A percentile compares a stretch with the other conserved stretches of the same genome.
phyloP scores from a whole-genome alignment of 2,329 filamentous ascomycete species.

The Aspergillus floridensis region DNA sequence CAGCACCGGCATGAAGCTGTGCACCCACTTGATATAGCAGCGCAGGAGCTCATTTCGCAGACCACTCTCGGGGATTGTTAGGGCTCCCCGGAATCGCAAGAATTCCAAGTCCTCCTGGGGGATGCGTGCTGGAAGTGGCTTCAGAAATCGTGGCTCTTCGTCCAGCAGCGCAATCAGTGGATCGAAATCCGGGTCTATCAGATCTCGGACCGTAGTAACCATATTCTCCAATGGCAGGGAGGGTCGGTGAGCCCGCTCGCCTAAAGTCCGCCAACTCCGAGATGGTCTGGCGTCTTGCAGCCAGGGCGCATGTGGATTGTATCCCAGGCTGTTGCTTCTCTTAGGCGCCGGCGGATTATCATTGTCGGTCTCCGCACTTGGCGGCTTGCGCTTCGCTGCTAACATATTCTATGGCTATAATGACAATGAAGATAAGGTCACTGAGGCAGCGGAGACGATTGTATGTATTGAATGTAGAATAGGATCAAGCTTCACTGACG shows the following conservation, averaged over 20 bases:
- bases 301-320: slow-evolving; percentile 34
- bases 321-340: slow-evolving; percentile 26
- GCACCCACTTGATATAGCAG: slow-evolving; percentile 79
- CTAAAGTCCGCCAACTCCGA: slow-evolving; percentile 29
- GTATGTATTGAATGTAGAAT: too few relatives aligned
- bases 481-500: too few relatives aligned
- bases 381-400: slow-evolving; percentile 29
- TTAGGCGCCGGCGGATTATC: slow-evolving; percentile 19
- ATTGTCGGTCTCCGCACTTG: slow-evolving; percentile 18
- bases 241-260: slow-evolving; percentile 28
- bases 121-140: slow-evolving; percentile 71
- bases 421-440: slow-evolving; percentile 16
- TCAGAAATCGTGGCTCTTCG: slow-evolving; percentile 62
- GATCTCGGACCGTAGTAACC: slow-evolving; percentile 38
- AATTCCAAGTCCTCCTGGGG: slow-evolving; percentile 75
- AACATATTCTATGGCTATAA: slow-evolving; percentile 17
- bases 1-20: slow-evolving; percentile 85
- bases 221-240: slow-evolving; percentile 38
- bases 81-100: slow-evolving; percentile 73
- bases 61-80: slow-evolving; percentile 65
- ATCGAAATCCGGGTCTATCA: slow-evolving; percentile 40
- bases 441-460: not conserved
- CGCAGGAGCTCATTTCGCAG: slow-evolving; percentile 75
- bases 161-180: slow-evolving; percentile 38
- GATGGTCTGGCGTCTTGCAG: slow-evolving; percentile 26